phyloP scores from a whole-genome alignment of 176 grass and related monocot genomes.

The Raddia distichophylla region DNA sequence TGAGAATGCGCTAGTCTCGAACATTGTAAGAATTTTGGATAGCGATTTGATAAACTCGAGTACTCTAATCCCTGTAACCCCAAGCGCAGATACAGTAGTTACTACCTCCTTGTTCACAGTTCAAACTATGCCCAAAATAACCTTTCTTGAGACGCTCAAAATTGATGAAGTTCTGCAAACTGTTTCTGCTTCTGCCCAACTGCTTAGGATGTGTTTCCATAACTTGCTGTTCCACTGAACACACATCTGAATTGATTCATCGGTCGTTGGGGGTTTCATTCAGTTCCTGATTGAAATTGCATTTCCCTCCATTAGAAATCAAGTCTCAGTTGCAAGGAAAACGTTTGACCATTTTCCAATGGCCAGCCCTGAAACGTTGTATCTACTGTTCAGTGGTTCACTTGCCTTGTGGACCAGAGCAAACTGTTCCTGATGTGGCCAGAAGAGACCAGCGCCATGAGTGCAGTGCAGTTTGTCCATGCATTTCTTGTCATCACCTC shows the following conservation, averaged over 20 bases:
- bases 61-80: neutral
- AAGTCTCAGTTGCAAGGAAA: slow-evolving; percentile 34
- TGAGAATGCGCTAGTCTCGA: slow-evolving; percentile 13
- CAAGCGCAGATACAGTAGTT: neutral
- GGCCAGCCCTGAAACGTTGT: slow-evolving; percentile 10
- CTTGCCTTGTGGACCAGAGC: slow-evolving; percentile 21
- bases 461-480: slow-evolving; percentile 29
- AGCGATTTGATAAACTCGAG: neutral
- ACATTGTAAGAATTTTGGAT: neutral
- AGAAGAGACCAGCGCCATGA: slow-evolving; percentile 45
- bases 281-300: neutral
- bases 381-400: neutral
- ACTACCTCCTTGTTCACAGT: neutral
- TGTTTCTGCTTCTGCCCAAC: neutral
- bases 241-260: neutral
- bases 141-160: neutral
- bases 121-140: neutral
- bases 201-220: neutral
- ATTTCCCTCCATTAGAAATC: neutral
- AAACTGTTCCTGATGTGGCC: slow-evolving; percentile 25
- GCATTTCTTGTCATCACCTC: slow-evolving; percentile 29
- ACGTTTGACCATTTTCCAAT: slow-evolving; percentile 8
- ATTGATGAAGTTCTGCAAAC: neutral
- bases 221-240: neutral
- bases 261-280: neutral